Percentiles rank a stretch among this genome's conserved stretches.
Conservation (phyloP, 805 yeast genomes). For the Saccharomycopsis guyanensis region DNA sequence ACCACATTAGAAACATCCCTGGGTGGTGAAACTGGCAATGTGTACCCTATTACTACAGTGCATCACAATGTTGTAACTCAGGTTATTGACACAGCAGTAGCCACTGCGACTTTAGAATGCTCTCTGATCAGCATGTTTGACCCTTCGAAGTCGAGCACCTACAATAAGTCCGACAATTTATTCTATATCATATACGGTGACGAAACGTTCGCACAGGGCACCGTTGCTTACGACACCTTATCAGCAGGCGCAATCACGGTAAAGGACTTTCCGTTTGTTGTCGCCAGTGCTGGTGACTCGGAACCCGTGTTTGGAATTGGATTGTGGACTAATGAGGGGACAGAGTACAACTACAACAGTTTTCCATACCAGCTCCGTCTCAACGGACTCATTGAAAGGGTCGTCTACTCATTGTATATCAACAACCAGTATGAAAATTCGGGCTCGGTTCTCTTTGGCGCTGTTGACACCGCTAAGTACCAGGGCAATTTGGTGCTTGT, state of each 20-base stretch:
- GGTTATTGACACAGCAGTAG: slow-evolving; percentile 5
- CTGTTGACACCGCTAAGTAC: slow-evolving; percentile 36
- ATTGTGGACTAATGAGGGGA: slow-evolving; percentile 53
- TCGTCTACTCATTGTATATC: slow-evolving; percentile 41
- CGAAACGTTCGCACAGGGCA: slow-evolving; percentile 40
- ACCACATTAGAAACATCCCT: too few relatives aligned
- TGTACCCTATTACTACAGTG: too few relatives aligned
- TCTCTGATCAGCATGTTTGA: slow-evolving; percentile 30
- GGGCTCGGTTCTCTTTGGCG: slow-evolving; percentile 38
- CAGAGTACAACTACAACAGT: slow-evolving; percentile 21
- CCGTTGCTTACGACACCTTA: slow-evolving; percentile 50
- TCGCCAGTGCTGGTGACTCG: slow-evolving; percentile 18
- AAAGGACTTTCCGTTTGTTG: slow-evolving; percentile 8
- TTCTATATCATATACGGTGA: slow-evolving; percentile 41
- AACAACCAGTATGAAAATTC: slow-evolving; percentile 25
- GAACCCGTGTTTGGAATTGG: slow-evolving; percentile 72
- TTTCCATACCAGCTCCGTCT: slow-evolving; percentile 28
- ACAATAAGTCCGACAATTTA: slow-evolving; percentile 25
- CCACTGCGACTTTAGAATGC: slow-evolving; percentile 5
- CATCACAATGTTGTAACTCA: too few relatives aligned
- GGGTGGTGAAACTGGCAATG: too few relatives aligned
- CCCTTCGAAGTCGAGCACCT: slow-evolving; percentile 28
- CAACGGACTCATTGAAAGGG: slow-evolving; percentile 34
- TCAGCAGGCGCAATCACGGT: slow-evolving; percentile 24
- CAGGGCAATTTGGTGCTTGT: slow-evolving; percentile 29